Evolutionary conservation across 2,329 filamentous ascomycete genomes (phyloP).

Genomic region (Diaporthe caulivora): DNA sequence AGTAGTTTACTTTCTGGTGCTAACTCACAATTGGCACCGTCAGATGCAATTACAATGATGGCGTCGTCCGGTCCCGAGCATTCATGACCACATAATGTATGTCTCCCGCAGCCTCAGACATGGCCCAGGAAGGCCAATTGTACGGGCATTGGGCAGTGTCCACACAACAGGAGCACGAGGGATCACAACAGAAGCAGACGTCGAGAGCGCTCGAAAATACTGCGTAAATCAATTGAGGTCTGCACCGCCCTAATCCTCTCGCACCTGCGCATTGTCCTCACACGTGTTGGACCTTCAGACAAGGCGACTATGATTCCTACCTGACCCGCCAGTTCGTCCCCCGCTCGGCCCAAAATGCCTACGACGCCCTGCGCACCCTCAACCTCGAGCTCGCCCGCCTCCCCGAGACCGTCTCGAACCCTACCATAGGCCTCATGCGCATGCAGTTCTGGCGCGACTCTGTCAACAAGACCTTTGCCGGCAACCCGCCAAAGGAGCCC

Average conservation of each 20-base stretch:
- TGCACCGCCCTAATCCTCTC: conserved; percentile 35
- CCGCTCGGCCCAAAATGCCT: conserved; percentile 79
- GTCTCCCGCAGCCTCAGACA: conserved; percentile 51
- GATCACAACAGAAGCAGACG: conserved; percentile 64
- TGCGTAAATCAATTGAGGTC: conserved; percentile 67
- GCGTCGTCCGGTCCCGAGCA: neutral
- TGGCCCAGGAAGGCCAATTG: conserved; percentile 51
- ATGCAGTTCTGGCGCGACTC: conserved; percentile 96
- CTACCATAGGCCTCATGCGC: conserved; percentile 88
- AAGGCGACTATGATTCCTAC: conserved; percentile 90
- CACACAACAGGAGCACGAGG: conserved; percentile 48
- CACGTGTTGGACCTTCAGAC: conserved; percentile 61
- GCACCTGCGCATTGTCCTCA: conserved; percentile 6
- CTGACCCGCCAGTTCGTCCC: conserved; percentile 89
- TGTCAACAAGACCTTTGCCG: conserved; percentile 81
- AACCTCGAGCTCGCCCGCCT: conserved; percentile 93
- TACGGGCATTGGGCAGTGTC: conserved; percentile 3
- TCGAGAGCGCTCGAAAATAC: conserved; percentile 66
- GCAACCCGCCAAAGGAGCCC: conserved; percentile 87
- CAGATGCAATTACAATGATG: neutral
- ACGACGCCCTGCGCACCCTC: conserved; percentile 90
- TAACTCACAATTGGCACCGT: neutral
- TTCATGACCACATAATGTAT: conserved; percentile 50
- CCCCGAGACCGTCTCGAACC: conserved; percentile 88
- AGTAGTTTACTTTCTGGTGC: no score